A percentile compares a stretch with the other conserved stretches of the same genome.
phyloP scores from a whole-genome alignment of 768 basidiomycete genomes.

The Suillus americanus region DNA sequence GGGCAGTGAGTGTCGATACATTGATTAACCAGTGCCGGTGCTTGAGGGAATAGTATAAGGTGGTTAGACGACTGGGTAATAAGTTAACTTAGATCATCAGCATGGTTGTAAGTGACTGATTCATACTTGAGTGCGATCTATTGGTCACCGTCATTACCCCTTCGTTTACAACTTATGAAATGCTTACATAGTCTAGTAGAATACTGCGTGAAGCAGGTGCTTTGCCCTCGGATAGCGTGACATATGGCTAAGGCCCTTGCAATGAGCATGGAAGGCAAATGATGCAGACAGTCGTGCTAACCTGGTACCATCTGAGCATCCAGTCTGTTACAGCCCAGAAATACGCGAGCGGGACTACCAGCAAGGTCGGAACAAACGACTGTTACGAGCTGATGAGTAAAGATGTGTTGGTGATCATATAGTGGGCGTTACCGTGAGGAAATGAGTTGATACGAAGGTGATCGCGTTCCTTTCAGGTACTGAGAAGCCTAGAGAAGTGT shows the following conservation, averaged over 20 bases:
- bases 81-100: constrained; percentile 7
- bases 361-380: constrained; percentile 59
- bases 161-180: background rate
- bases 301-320: constrained; percentile 58
- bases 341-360: constrained; percentile 49
- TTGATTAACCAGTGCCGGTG: constrained; percentile 57
- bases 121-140: constrained; percentile 47
- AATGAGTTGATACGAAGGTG: constrained; percentile 43
- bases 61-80: constrained; percentile 39
- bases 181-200: constrained; percentile 64
- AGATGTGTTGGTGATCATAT: background rate
- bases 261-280: background rate
- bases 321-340: constrained; percentile 55
- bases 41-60: constrained; percentile 45
- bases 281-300: constrained; percentile 24
- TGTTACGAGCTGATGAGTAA: constrained; percentile 20
- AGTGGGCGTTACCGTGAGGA: constrained; percentile 37
- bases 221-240: constrained; percentile 52
- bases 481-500: constrained; percentile 44
- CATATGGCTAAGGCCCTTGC: constrained; percentile 50
- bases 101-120: background rate
- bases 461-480: constrained; percentile 53
- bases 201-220: constrained; percentile 57
- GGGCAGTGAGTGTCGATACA: constrained; percentile 49
- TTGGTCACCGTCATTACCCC: background rate